Percentiles rank a stretch among this genome's conserved stretches.
Evolutionary conservation across 176 grass and related monocot species (phyloP).

Genomic region (Oryza glumipatula): DNA sequence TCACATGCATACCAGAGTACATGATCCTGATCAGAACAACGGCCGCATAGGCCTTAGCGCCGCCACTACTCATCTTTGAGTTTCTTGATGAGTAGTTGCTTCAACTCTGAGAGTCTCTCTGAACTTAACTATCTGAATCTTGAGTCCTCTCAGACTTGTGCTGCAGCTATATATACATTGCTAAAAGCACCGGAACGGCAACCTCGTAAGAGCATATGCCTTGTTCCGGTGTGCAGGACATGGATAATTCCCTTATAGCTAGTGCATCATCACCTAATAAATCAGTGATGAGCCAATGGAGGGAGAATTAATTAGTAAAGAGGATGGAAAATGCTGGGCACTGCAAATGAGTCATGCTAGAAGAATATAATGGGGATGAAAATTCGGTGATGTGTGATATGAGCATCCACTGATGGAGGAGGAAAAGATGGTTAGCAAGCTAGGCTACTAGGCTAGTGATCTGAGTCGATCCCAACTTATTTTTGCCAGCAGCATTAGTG

Average conservation of each 20-base stretch:
- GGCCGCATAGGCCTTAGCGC: slow-evolving; percentile 42
- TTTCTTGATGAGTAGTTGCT: slow-evolving; percentile 13
- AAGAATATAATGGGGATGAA: neutral
- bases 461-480: slow-evolving; percentile 56
- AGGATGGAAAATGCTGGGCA: slow-evolving; percentile 33
- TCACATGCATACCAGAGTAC: slow-evolving; percentile 71
- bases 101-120: neutral
- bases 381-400: slow-evolving; percentile 45
- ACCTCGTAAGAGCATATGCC: slow-evolving; percentile 53
- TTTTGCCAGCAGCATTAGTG: slow-evolving; percentile 33
- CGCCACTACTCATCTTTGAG: slow-evolving; percentile 21
- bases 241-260: slow-evolving; percentile 30
- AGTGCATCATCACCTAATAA: slow-evolving; percentile 38
- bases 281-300: slow-evolving; percentile 46
- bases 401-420: slow-evolving; percentile 48
- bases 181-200: slow-evolving; percentile 30
- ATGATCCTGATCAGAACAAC: slow-evolving; percentile 60
- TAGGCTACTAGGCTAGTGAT: slow-evolving; percentile 13
- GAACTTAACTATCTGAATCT: neutral
- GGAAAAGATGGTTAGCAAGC: slow-evolving; percentile 20
- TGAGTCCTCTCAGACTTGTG: neutral
- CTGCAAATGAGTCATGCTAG: slow-evolving; percentile 18
- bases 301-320: slow-evolving; percentile 12
- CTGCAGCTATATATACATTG: slow-evolving; percentile 31
- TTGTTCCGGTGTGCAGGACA: slow-evolving; percentile 40